phyloP scores from a whole-genome alignment of 306 rosid genomes.

The Datisca glomerata region DNA sequence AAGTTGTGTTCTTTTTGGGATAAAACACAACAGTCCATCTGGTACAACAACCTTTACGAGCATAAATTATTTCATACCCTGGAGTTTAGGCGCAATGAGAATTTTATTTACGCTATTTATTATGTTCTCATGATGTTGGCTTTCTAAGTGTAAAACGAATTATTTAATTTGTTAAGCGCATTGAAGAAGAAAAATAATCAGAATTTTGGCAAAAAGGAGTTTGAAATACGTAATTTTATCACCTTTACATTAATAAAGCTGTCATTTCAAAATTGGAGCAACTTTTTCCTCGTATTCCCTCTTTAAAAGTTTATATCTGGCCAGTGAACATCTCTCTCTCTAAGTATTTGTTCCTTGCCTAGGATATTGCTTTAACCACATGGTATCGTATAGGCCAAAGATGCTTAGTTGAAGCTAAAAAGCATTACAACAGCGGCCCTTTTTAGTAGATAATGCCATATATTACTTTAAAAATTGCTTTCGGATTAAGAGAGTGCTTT shows the following conservation, averaged over 20 bases:
- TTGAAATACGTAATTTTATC: too few species aligned
- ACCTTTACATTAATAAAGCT: slow-evolving; percentile 79
- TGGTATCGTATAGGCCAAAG: slow-evolving; percentile 10
- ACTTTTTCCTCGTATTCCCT: slow-evolving; percentile 38
- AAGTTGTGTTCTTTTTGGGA: too few species aligned
- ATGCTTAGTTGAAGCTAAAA: slow-evolving; percentile 15
- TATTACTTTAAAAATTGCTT: slow-evolving; percentile 87
- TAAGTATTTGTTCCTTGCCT: slow-evolving; percentile 7
- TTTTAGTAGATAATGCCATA: slow-evolving; percentile 99
- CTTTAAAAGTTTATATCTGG: slow-evolving; percentile 51
- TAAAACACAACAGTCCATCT: too few species aligned
- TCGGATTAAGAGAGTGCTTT: slow-evolving; percentile 57
- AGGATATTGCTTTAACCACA: slow-evolving; percentile 1
- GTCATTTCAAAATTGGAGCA: slow-evolving; percentile 81
- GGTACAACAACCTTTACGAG: too few species aligned
- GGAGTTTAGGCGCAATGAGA: too few species aligned
- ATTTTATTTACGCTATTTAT: too few species aligned
- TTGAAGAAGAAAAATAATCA: slow-evolving; percentile 33
- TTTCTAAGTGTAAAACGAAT: slow-evolving; percentile 17
- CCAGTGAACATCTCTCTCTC: slow-evolving; percentile 19
- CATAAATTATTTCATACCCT: too few species aligned
- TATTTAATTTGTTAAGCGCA: slow-evolving; percentile 21
- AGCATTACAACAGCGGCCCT: slow-evolving; percentile 27
- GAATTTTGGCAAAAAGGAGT: slow-evolving; percentile 55
- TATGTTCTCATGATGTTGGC: slow-evolving; percentile 20